Percentiles rank a stretch among this genome's conserved stretches.
Conservation (phyloP, 2,329 filamentous ascomycete species). For the Nannizziopsis arthrosporioides region DNA sequence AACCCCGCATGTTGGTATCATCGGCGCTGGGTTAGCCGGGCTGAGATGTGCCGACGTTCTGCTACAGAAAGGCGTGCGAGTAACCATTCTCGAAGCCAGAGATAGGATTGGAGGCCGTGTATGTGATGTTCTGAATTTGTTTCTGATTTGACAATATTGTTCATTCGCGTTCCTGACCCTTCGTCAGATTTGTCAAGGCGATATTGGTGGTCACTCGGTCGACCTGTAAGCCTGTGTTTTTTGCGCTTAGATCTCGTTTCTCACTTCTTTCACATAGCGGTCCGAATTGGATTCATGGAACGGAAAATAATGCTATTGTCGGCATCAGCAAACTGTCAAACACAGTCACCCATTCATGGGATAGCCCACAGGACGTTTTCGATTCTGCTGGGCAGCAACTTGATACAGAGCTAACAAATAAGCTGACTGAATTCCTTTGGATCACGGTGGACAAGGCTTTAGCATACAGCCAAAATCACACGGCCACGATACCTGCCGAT, state of each 20-base stretch:
- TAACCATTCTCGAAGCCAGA: conserved; percentile 51
- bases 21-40: conserved; percentile 51
- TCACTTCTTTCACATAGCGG: conserved; percentile 32
- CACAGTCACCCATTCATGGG: conserved; percentile 41
- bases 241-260: not conserved
- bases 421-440: conserved; percentile 42
- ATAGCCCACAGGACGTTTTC: conserved; percentile 41
- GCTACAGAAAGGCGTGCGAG: conserved; percentile 42
- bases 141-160: conserved; percentile 12
- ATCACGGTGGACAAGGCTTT: conserved; percentile 48
- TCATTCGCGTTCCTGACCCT: conserved; percentile 19
- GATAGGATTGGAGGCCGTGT: conserved; percentile 49
- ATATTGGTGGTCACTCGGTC: conserved; percentile 39
- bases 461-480: conserved; percentile 45
- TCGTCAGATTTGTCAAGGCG: conserved; percentile 40
- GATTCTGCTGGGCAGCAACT: conserved; percentile 37
- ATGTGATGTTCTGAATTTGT: conserved; percentile 16
- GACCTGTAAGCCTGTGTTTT: conserved; percentile 42
- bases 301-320: conserved; percentile 47
- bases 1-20: conserved; percentile 41
- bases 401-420: conserved; percentile 22
- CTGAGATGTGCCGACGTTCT: conserved; percentile 49
- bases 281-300: conserved; percentile 56
- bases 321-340: conserved; percentile 44
- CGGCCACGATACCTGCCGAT: conserved; percentile 39